Evolutionary conservation across 2,329 filamentous ascomycete species (phyloP), one percentile per base, ranked within the genome.

Genomic region (Colletotrichum lindemuthianum): DNA sequence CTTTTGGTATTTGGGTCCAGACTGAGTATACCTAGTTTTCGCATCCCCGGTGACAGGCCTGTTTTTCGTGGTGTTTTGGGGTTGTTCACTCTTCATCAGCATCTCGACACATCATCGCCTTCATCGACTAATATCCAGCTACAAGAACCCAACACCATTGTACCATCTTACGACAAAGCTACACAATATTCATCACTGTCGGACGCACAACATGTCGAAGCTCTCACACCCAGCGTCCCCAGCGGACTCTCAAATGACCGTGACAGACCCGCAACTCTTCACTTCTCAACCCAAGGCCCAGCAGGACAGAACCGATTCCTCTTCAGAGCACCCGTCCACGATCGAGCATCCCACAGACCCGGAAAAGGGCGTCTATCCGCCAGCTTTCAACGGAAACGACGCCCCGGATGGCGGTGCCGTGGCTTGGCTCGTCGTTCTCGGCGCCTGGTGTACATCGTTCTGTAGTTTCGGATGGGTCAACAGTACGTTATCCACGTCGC

Each of bases 381-480:
- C 58, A 34, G 36, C 51, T 1, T 52, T 16, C 2, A 40, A 40
- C 10, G 65, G 52, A 36, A 66, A 57, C 50, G 57, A 66, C 40
- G 67, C 69, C 8, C 71, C 72, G 6, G 72, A 76, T 52, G 75
- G 75, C 11, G 75, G 75, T 5, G 32, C 49, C 0, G 53, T 50
- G 2, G 79, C 79, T 1, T 81, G 79, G 79, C 70, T 78, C 1
- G 74, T 78, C 1, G 75, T 81, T 4, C 59, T 77, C 6, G 79
- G 79, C 12, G 75, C 71, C 0, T 81, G 77, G 77, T 80, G 78
- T 68, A 74, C 72, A 1, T 72, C 75, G 0, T 80, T 81, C 24
- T 80, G 77, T 70, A 77, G 73, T 52, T 79, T 78, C 40, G 79
- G 79, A 6, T 79, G 76, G 73, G 63, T 73, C 49, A 75, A 75